Percentiles rank a stretch among this genome's conserved stretches.
Conservation (phyloP, 2,329 filamentous ascomycete species). For the Sporothrix globosa region DNA sequence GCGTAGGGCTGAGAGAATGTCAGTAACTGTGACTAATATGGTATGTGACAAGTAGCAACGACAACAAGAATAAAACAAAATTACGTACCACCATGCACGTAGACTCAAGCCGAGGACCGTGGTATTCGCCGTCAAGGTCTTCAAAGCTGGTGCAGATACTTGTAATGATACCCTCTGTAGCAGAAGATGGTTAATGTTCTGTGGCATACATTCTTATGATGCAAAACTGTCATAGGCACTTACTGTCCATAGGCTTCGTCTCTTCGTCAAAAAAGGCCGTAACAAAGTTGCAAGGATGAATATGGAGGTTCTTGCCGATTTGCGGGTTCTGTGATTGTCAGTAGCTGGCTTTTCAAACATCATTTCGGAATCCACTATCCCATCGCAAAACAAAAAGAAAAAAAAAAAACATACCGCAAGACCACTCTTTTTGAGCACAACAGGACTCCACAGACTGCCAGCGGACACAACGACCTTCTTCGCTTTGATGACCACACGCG, state of each 20-base stretch:
- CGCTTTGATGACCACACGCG: conserved; percentile 72
- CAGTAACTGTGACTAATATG: neutral
- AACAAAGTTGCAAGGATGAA: conserved; percentile 72
- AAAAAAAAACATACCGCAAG: conserved; percentile 57
- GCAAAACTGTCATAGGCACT: conserved; percentile 16
- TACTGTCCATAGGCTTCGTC: conserved; percentile 68
- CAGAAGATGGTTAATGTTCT: neutral
- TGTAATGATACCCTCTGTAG: conserved; percentile 74
- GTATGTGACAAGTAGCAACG: neutral
- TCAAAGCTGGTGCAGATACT: conserved; percentile 76
- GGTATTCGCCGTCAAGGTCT: conserved; percentile 76
- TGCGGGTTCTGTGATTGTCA: conserved; percentile 64
- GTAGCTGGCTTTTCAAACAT: neutral
- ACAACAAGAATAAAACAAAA: neutral
- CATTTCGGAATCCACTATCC: too few species aligned
- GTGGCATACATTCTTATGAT: neutral
- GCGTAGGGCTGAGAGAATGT: conserved; percentile 60
- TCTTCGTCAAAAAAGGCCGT: conserved; percentile 70
- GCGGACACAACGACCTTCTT: conserved; percentile 79
- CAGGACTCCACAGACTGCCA: conserved; percentile 75
- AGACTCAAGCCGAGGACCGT: conserved; percentile 81
- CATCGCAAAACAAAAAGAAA: neutral
- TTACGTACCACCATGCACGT: conserved; percentile 65
- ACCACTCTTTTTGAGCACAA: conserved; percentile 76
- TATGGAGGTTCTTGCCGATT: conserved; percentile 77